Percentiles rank a stretch among this genome's conserved stretches.
Conservation (phyloP, 2,329 filamentous ascomycete genomes). For the Xenosphaeropsis pyriputrescens region DNA sequence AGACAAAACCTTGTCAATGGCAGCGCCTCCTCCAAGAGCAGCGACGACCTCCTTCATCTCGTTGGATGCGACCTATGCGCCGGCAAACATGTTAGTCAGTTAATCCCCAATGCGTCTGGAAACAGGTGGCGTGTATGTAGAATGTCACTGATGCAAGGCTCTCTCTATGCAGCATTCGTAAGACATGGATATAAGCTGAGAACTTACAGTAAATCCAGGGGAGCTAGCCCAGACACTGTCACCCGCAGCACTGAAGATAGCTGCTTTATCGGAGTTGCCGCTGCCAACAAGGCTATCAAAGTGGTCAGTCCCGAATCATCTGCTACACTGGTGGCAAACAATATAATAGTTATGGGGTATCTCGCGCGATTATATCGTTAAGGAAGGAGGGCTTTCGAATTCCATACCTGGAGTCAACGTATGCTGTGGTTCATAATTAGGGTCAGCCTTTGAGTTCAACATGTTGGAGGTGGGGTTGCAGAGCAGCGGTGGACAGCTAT, state of each 20-base stretch:
- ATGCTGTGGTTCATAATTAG: conserved; percentile 25
- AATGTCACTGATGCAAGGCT: not conserved
- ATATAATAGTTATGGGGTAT: not conserved
- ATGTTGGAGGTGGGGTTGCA: conserved; percentile 14
- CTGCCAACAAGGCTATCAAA: conserved; percentile 57
- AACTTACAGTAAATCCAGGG: conserved; percentile 38
- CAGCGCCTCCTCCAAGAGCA: conserved; percentile 31
- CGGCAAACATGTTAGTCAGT: not conserved
- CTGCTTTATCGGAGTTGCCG: conserved; percentile 69
- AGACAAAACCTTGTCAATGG: conserved; percentile 50
- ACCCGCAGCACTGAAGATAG: conserved; percentile 69
- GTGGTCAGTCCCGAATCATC: not conserved
- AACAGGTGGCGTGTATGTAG: not conserved
- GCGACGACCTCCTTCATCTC: conserved; percentile 44
- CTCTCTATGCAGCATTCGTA: not conserved
- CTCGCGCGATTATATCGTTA: not conserved
- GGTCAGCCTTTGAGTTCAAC: not conserved
- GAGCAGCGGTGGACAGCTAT: conserved; percentile 1
- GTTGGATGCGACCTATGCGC: conserved; percentile 32
- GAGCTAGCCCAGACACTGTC: conserved; percentile 68
- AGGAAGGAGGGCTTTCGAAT: conserved; percentile 1
- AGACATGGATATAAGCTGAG: not conserved
- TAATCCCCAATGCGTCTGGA: not conserved
- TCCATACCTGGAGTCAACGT: conserved; percentile 45
- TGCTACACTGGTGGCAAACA: not conserved